phyloP scores from a whole-genome alignment of 768 basidiomycete genomes.

The Boletus speciosus region DNA sequence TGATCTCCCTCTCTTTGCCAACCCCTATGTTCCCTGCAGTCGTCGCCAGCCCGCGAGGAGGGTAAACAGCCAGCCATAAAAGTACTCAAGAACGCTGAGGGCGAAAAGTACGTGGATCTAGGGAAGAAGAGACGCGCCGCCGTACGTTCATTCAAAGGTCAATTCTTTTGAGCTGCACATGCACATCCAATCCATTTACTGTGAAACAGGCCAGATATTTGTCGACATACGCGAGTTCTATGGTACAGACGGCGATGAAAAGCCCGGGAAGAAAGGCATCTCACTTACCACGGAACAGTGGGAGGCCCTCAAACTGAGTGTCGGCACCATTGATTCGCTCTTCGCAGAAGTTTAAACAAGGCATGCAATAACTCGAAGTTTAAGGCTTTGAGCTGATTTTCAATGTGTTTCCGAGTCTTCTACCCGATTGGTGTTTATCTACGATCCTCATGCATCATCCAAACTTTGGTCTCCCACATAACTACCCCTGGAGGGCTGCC shows the following conservation, averaged over 20 bases:
- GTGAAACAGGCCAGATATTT: conserved; percentile 42
- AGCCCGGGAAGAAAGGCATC: conserved; percentile 82
- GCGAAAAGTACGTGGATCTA: conserved; percentile 55
- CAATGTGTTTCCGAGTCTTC: neutral
- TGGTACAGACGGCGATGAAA: conserved; percentile 52
- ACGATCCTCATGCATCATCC: neutral
- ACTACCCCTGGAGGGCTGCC: neutral
- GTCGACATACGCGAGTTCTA: conserved; percentile 81
- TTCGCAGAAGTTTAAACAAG: conserved; percentile 29
- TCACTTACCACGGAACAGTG: conserved; percentile 66
- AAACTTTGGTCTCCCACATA: neutral
- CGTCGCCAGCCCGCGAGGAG: conserved; percentile 4
- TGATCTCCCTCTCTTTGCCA: neutral
- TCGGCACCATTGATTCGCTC: conserved; percentile 49
- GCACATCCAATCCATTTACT: conserved; percentile 27
- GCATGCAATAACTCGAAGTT: conserved; percentile 14
- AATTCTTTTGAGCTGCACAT: neutral
- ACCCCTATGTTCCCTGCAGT: conserved; percentile 22
- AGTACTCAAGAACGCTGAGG: conserved; percentile 22
- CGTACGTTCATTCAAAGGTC: conserved; percentile 49
- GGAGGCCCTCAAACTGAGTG: conserved; percentile 48
- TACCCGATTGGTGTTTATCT: neutral
- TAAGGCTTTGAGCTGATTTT: neutral
- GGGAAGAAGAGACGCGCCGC: conserved; percentile 71
- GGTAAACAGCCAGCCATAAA: neutral